These are phyloP conservation scores for Fusarium clavum DNA, from an alignment of 2,329 filamentous ascomycete genomes.

Conservation along the genomic window DNA sequence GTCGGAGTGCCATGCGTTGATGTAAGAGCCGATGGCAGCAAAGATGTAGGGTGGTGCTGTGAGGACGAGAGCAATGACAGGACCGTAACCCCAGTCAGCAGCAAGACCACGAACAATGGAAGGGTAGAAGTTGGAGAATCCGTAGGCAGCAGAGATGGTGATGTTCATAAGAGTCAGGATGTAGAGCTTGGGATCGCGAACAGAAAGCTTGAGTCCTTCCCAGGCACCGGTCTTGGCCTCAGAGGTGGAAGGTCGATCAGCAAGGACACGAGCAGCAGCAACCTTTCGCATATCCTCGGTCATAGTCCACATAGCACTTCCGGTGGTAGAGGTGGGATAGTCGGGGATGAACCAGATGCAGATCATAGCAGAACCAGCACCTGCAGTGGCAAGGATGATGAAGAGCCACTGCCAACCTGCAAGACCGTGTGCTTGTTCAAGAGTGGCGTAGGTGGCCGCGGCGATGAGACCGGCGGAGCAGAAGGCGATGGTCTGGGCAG, in stretches of 20 bases:
- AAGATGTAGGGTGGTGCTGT: slow-evolving; percentile 17
- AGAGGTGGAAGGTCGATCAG: neutral
- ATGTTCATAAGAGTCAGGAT: slow-evolving; percentile 25
- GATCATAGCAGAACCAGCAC: slow-evolving; percentile 18
- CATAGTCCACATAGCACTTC: slow-evolving; percentile 18
- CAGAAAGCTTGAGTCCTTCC: slow-evolving; percentile 18
- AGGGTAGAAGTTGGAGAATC: slow-evolving; percentile 25
- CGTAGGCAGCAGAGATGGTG: slow-evolving; percentile 14
- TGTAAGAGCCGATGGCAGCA: slow-evolving; percentile 15
- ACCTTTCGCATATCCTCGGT: slow-evolving; percentile 18
- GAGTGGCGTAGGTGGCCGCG: slow-evolving; percentile 8
- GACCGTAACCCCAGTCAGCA: slow-evolving; percentile 15
- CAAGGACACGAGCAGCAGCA: slow-evolving; percentile 11
- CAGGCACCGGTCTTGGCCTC: slow-evolving; percentile 20
- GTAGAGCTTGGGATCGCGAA: slow-evolving; percentile 20
- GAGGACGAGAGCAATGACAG: slow-evolving; percentile 13
- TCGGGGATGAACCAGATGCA: slow-evolving; percentile 24
- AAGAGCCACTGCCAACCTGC: slow-evolving; percentile 24
- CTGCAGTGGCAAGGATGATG: slow-evolving; percentile 12
- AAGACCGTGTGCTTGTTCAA: neutral
- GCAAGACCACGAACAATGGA: slow-evolving; percentile 12
- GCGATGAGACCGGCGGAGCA: slow-evolving; percentile 18
- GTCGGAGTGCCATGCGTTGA: slow-evolving; percentile 25
- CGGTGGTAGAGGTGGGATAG: neutral
- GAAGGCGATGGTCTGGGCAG: slow-evolving; percentile 8